A percentile compares a stretch with the other conserved stretches of the same genome.
phyloP scores from a whole-genome alignment of 1,284 basidiomycete species.

The Fomitopsis pinicola region DNA sequence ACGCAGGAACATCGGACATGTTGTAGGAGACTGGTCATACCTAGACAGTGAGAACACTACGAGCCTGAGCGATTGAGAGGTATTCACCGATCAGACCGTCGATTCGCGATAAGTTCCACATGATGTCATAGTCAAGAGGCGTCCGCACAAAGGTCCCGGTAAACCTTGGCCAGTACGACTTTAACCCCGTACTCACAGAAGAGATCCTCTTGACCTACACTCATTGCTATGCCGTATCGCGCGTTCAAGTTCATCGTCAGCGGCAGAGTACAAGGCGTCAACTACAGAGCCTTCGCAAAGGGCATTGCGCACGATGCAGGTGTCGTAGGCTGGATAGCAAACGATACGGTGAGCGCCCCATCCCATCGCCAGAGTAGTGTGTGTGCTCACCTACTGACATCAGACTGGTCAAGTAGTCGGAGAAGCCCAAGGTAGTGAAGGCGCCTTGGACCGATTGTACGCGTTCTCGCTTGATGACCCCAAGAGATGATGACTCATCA shows the following conservation, averaged over 20 bases:
- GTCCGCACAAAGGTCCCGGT: neutral
- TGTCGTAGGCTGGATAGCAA: constrained; percentile 28
- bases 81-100: too few relatives aligned
- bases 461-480: neutral
- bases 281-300: constrained; percentile 23
- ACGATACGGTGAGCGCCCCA: constrained; percentile 19
- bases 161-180: neutral
- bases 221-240: constrained; percentile 16
- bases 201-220: neutral
- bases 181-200: neutral
- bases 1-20: too few relatives aligned
- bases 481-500: neutral
- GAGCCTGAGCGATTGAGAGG: too few relatives aligned
- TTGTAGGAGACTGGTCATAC: too few relatives aligned
- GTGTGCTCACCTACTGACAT: neutral
- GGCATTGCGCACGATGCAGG: constrained; percentile 19
- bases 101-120: neutral
- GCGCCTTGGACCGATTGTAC: constrained; percentile 21
- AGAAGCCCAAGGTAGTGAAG: constrained; percentile 22
- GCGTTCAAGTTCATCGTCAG: constrained; percentile 23
- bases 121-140: neutral
- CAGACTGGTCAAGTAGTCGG: constrained; percentile 26
- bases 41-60: too few relatives aligned
- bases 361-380: neutral
- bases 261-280: constrained; percentile 27